Evolutionary conservation across 306 rosid genomes (phyloP), one percentile per base, ranked within the genome.

Genomic region (barrel medic (Medicago truncatula)): DNA sequence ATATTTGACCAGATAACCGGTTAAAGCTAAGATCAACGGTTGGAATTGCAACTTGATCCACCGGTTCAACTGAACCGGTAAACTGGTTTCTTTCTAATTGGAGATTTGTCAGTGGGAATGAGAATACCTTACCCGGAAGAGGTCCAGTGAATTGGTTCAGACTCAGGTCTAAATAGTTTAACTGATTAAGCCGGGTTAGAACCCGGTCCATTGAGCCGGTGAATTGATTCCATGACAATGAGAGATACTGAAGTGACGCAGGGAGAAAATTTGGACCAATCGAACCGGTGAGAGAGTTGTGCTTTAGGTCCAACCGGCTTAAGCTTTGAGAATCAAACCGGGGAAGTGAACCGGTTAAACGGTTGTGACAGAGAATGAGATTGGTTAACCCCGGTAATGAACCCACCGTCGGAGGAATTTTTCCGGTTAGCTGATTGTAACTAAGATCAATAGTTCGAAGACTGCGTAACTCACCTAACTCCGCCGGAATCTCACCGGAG

Each of bases 1-100:
- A 89, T 18, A 96, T 85, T n/a, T 77, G 79, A 23, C 99, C 99
- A 0, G 88, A 89, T 0, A 96, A 54, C 44, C 88, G 67, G 82
- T 96, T 96, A 85, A 78, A 89, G 75, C 99, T 96, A 1, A 96
- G 97, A 78, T 96, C 99, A 7, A 96, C 91, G 86, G 92, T 90
- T 20, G 88, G 57, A 67, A 96, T 92, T 1, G 85, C 70, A 0
- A 96, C 99, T 60, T 85, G 86, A 23, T 81, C 89, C 0, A 38
- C 74, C 20, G 99, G 99, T 62, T 82, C 77, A 0, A 92, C 86
- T n/a, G 67, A 78, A 0, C 99, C 99, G 9, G 74, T 53, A 61
- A 96, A 90, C 10, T 47, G 84, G 85, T 96, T 96, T 52, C 98
- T 80, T 39, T 96, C 87, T 34, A 96, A 12, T 41, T 96, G 99